Conservation (phyloP, 352 stramenopile species). For the Peronosclerospora sorghi region DNA sequence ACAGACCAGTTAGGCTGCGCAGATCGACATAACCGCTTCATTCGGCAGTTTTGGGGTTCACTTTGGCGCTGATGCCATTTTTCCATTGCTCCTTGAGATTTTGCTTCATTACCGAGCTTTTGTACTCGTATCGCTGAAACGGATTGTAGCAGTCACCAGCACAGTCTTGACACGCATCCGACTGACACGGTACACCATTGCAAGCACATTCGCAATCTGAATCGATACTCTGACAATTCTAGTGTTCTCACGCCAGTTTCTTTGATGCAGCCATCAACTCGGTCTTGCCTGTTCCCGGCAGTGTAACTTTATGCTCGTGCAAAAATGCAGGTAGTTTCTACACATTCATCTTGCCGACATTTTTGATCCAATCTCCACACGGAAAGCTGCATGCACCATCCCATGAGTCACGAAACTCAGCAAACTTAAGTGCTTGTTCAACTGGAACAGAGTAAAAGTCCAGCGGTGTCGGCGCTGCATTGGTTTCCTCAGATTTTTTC, state of each 20-base stretch:
- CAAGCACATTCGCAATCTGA: slow-evolving; percentile 61
- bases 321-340: slow-evolving; percentile 71
- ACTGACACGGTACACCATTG: slow-evolving; percentile 67
- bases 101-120: slow-evolving; percentile 45
- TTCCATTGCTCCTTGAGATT: slow-evolving; percentile 56
- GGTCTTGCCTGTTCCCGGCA: slow-evolving; percentile 40
- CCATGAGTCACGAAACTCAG: slow-evolving; percentile 67
- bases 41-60: slow-evolving; percentile 12
- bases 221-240: slow-evolving; percentile 58
- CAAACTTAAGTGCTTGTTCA: slow-evolving; percentile 77
- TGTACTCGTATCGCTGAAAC: slow-evolving; percentile 63
- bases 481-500: slow-evolving; percentile 9
- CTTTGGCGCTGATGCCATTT: slow-evolving; percentile 35
- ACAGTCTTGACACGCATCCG: slow-evolving; percentile 64
- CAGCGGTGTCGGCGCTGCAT: slow-evolving; percentile 22
- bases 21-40: slow-evolving; percentile 12
- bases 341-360: slow-evolving; percentile 76
- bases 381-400: slow-evolving; percentile 65
- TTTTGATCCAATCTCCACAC: slow-evolving; percentile 73
- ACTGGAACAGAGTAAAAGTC: slow-evolving; percentile 74
- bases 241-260: slow-evolving; percentile 41
- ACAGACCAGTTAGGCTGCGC: slow-evolving; percentile 19
- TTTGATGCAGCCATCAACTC: slow-evolving; percentile 61
- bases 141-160: slow-evolving; percentile 64
- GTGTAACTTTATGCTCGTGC: slow-evolving; percentile 35